phyloP scores from a whole-genome alignment of 2,329 filamentous ascomycete species.

The Cladobotryum mycophilum region DNA sequence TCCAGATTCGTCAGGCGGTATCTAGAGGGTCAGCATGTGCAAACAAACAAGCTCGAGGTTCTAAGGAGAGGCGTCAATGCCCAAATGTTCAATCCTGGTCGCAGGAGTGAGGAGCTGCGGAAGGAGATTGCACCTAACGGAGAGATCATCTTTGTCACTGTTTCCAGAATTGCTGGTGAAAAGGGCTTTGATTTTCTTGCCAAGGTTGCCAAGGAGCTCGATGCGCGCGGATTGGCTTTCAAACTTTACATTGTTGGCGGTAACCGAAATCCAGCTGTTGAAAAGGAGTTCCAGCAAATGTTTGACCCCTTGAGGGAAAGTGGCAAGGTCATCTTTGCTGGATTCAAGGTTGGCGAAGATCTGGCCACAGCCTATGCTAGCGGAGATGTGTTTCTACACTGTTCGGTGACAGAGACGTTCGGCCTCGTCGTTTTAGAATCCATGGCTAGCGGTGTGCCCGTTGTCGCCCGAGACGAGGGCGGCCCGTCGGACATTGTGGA shows the following conservation, averaged over 20 bases:
- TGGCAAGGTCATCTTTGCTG: conserved; percentile 58
- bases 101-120: conserved; percentile 46
- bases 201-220: conserved; percentile 47
- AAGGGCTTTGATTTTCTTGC: conserved; percentile 66
- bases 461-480: conserved; percentile 62
- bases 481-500: conserved; percentile 62
- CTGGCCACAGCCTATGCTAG: conserved; percentile 62
- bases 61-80: conserved; percentile 62
- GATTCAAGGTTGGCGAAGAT: conserved; percentile 54
- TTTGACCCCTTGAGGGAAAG: conserved; percentile 44
- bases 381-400: conserved; percentile 65
- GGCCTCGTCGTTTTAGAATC: conserved; percentile 64
- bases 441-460: conserved; percentile 64
- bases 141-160: conserved; percentile 59
- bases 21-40: conserved; percentile 51
- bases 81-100: conserved; percentile 50
- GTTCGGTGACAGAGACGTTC: conserved; percentile 66
- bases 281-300: conserved; percentile 53
- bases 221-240: conserved; percentile 49
- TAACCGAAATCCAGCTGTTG: conserved; percentile 58
- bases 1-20: conserved; percentile 58
- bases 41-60: conserved; percentile 49
- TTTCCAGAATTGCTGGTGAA: conserved; percentile 61
- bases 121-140: conserved; percentile 51
- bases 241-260: conserved; percentile 63